Evolutionary conservation across 768 basidiomycete genomes (phyloP).

Genomic region (Lactifluus subvellereus): DNA sequence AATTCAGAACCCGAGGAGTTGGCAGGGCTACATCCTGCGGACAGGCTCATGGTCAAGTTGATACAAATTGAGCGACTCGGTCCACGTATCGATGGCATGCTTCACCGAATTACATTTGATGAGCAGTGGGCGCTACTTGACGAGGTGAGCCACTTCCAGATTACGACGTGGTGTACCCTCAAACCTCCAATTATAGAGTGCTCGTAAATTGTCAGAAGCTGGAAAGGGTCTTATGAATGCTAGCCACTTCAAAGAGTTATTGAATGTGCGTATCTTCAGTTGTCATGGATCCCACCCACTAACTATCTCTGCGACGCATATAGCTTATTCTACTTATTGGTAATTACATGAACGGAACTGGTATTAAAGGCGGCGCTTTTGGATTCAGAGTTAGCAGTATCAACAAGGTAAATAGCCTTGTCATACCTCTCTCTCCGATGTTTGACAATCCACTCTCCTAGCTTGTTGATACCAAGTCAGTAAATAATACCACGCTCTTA

Average conservation of each 20-base stretch:
- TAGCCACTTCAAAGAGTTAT: conserved; percentile 82
- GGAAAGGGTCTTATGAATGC: conserved; percentile 75
- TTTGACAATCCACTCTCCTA: conserved; percentile 30
- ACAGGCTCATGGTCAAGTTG: conserved; percentile 93
- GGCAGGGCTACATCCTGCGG: conserved; percentile 84
- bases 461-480: conserved; percentile 97
- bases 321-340: conserved; percentile 91
- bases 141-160: conserved; percentile 47
- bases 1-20: conserved; percentile 85
- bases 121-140: conserved; percentile 80
- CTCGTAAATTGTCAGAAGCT: conserved; percentile 75
- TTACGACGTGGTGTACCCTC: conserved; percentile 12
- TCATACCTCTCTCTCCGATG: not conserved
- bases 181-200: conserved; percentile 45
- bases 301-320: not conserved
- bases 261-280: conserved; percentile 51
- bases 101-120: conserved; percentile 83
- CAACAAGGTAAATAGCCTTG: conserved; percentile 63
- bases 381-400: conserved; percentile 97
- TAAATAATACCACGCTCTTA: conserved; percentile 87
- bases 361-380: conserved; percentile 93
- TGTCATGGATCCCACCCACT: conserved; percentile 22
- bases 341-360: conserved; percentile 97
- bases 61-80: conserved; percentile 89
- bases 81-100: conserved; percentile 92